A percentile compares a stretch with the other conserved stretches of the same genome.
Conservation (phyloP, 2,329 filamentous ascomycete genomes). For the Curvularia eragrostidis region DNA sequence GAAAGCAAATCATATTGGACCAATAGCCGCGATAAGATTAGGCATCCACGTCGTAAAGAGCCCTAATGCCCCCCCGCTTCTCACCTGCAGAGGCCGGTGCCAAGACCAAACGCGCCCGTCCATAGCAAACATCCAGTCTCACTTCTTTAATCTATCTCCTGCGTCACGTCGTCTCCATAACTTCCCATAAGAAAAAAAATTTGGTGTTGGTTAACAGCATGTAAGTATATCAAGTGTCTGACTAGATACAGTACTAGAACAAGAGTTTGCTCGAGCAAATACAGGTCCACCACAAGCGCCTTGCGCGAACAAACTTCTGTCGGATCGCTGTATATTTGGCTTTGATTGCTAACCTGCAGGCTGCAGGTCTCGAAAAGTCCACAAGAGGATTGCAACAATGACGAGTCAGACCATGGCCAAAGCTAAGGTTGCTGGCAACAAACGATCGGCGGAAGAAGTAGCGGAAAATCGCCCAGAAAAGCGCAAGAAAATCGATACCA, state of each 20-base stretch:
- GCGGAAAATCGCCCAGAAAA: slow-evolving; percentile 11
- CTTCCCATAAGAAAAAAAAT: too few relatives aligned
- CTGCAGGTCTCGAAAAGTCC: slow-evolving; percentile 11
- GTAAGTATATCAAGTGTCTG: slow-evolving; percentile 5
- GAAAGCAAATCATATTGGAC: background rate
- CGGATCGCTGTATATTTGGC: too few relatives aligned
- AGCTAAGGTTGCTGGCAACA: slow-evolving; percentile 1
- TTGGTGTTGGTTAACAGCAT: background rate
- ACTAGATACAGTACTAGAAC: too few relatives aligned
- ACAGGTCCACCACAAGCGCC: too few relatives aligned
- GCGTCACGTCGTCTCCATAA: slow-evolving; percentile 3
- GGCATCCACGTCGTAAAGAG: slow-evolving; percentile 4
- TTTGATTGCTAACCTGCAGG: slow-evolving; percentile 4
- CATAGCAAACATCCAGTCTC: slow-evolving; percentile 10
- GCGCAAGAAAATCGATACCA: slow-evolving; percentile 6
- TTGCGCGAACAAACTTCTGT: too few relatives aligned
- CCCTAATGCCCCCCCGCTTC: slow-evolving; percentile 13
- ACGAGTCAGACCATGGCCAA: background rate
- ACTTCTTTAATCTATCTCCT: slow-evolving; percentile 15
- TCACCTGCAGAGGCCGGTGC: background rate
- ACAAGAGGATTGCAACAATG: slow-evolving; percentile 5
- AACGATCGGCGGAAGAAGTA: slow-evolving; percentile 4
- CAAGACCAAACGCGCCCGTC: background rate
- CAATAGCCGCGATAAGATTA: slow-evolving; percentile 4
- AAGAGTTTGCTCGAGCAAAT: too few relatives aligned